These are phyloP conservation scores for Pholiota microspora DNA, from an alignment of 768 basidiomycete species.

Conservation along the genomic window DNA sequence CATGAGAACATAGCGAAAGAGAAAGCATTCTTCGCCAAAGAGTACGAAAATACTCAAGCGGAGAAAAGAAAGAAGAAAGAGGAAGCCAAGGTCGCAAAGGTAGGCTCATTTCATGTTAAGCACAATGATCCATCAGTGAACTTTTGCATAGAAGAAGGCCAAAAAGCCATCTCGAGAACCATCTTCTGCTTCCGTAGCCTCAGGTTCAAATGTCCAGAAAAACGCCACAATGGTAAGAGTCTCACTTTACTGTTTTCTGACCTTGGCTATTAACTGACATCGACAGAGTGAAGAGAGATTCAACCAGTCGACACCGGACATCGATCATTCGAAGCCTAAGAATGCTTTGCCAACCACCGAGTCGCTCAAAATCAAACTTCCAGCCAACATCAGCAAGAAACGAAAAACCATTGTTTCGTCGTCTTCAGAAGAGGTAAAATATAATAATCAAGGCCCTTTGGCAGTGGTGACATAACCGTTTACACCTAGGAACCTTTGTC, in stretches of 20 bases:
- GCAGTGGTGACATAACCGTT: background rate
- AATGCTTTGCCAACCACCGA: background rate
- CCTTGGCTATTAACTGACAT: no score
- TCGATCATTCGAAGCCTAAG: background rate
- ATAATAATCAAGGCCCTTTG: background rate
- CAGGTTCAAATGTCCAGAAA: background rate
- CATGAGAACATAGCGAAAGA: slow-evolving; percentile 31
- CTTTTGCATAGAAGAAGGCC: background rate
- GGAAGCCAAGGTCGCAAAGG: background rate
- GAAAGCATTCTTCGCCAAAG: slow-evolving; percentile 33
- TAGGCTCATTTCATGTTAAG: background rate
- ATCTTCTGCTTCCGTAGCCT: background rate
- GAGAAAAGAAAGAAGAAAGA: slow-evolving; percentile 9
- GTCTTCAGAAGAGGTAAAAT: slow-evolving; percentile 15
- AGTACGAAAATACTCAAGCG: slow-evolving; percentile 20
- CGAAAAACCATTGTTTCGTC: slow-evolving; percentile 9
- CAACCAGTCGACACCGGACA: background rate
- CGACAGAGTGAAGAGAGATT: background rate
- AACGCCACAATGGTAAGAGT: background rate
- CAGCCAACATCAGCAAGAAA: slow-evolving; percentile 8
- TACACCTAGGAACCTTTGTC: slow-evolving; percentile 9
- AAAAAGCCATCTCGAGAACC: slow-evolving; percentile 1
- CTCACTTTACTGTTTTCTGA: no score
- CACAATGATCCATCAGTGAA: background rate
- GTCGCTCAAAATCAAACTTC: slow-evolving; percentile 10